phyloP scores from a whole-genome alignment of 495 filamentous ascomycete genomes.

The Neurospora africana region DNA sequence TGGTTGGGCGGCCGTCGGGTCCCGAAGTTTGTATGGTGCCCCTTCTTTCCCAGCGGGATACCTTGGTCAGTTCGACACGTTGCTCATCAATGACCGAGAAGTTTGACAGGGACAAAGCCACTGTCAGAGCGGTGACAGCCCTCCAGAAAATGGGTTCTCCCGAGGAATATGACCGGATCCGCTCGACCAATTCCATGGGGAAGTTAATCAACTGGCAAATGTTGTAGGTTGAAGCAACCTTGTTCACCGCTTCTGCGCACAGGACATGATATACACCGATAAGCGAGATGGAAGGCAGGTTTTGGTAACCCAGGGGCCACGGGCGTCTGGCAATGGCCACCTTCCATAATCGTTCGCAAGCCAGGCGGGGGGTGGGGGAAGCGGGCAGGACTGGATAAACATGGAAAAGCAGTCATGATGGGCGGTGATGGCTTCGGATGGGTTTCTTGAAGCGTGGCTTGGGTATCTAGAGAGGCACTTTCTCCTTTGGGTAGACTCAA shows the following conservation, averaged over 20 bases:
- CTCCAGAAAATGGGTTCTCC: background rate
- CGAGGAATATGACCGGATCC: background rate
- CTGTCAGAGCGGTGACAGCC: background rate
- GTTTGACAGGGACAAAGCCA: background rate
- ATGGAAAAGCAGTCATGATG: background rate
- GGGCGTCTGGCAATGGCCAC: background rate
- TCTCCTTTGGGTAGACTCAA: background rate
- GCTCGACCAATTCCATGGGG: background rate
- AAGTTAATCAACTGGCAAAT: background rate
- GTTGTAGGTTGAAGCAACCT: background rate
- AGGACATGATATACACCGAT: background rate
- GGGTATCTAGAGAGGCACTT: background rate
- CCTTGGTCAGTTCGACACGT: background rate
- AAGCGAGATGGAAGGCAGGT: background rate
- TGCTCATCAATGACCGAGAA: background rate
- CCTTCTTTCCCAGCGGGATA: background rate
- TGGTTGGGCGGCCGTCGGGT: background rate
- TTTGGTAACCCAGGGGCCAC: background rate
- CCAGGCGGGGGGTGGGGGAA: background rate
- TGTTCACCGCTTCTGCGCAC: background rate
- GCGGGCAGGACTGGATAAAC: background rate
- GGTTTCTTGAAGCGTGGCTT: background rate
- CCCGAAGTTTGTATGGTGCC: background rate
- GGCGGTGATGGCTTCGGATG: background rate
- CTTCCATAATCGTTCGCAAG: background rate